Percentiles rank a stretch among this genome's conserved stretches.
Evolutionary conservation across 2,329 filamentous ascomycete genomes (phyloP).

Genomic region (Pseudocercospora macadamiae): DNA sequence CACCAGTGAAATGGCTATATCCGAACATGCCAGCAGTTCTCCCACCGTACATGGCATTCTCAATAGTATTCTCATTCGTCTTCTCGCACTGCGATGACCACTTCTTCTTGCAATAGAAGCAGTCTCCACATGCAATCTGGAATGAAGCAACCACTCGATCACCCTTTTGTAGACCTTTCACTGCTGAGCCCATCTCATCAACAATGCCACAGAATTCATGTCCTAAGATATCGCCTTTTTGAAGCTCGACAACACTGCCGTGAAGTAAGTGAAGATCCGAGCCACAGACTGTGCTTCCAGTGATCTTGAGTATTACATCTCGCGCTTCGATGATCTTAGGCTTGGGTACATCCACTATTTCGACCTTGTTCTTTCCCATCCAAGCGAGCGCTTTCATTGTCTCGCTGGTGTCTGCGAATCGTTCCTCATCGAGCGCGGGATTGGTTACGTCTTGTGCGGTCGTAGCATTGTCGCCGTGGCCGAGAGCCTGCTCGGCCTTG

Average conservation of each 20-base stretch:
- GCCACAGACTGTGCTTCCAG: slow-evolving; percentile 64
- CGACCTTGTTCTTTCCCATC: slow-evolving; percentile 79
- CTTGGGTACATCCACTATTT: slow-evolving; percentile 69
- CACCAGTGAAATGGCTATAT: slow-evolving; percentile 73
- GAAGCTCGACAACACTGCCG: slow-evolving; percentile 51
- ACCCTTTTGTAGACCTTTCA: slow-evolving; percentile 48
- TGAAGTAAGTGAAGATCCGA: slow-evolving; percentile 63
- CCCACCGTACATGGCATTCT: slow-evolving; percentile 77
- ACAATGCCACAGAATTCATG: slow-evolving; percentile 58
- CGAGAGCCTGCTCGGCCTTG: slow-evolving; percentile 66
- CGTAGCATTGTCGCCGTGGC: slow-evolving; percentile 66
- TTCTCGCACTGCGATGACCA: slow-evolving; percentile 77
- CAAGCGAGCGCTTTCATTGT: slow-evolving; percentile 78
- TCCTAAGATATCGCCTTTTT: slow-evolving; percentile 56
- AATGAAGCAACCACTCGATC: slow-evolving; percentile 79
- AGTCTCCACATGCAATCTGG: slow-evolving; percentile 73
- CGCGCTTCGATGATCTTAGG: slow-evolving; percentile 72
- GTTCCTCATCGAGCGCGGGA: slow-evolving; percentile 56
- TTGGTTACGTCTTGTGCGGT: slow-evolving; percentile 71
- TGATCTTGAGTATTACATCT: slow-evolving; percentile 82
- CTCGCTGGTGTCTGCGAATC: slow-evolving; percentile 57
- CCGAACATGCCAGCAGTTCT: slow-evolving; percentile 69
- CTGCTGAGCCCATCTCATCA: slow-evolving; percentile 48
- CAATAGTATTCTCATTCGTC: slow-evolving; percentile 73
- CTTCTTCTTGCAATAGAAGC: slow-evolving; percentile 78